Conservation (phyloP, 345 rosid species). For the Citrus trifoliata region DNA sequence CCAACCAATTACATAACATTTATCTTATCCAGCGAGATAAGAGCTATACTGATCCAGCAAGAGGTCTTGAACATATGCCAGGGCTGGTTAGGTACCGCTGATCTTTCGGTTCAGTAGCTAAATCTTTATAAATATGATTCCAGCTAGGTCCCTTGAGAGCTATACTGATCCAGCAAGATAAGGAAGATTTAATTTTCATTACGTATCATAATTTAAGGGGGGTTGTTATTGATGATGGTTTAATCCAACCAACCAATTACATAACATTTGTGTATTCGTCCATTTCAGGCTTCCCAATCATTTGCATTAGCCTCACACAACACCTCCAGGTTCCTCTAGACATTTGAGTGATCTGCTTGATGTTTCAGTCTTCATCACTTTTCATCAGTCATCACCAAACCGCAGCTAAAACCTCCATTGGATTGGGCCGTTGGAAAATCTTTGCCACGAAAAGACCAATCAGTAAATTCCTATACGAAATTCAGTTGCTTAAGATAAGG, state of each 20-base stretch:
- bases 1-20: not conserved
- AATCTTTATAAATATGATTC: not conserved
- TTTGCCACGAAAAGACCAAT: not conserved
- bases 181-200: not conserved
- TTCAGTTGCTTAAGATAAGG: not conserved
- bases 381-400: not conserved
- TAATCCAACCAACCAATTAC: not conserved
- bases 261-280: not conserved
- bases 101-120: too few species aligned
- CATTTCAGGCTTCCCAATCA: too few species aligned
- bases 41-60: too few species aligned
- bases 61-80: too few species aligned
- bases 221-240: not conserved
- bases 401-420: not conserved
- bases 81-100: too few species aligned
- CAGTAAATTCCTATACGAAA: not conserved
- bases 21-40: too few species aligned
- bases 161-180: not conserved
- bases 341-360: too few species aligned
- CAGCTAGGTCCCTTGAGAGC: not conserved
- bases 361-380: too few species aligned
- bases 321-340: too few species aligned
- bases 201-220: not conserved
- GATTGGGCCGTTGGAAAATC: not conserved
- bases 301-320: too few species aligned